A percentile compares a stretch with the other conserved stretches of the same genome.
phyloP scores from a whole-genome alignment of 352 stramenopile species.

The Pythium insidiosum region DNA sequence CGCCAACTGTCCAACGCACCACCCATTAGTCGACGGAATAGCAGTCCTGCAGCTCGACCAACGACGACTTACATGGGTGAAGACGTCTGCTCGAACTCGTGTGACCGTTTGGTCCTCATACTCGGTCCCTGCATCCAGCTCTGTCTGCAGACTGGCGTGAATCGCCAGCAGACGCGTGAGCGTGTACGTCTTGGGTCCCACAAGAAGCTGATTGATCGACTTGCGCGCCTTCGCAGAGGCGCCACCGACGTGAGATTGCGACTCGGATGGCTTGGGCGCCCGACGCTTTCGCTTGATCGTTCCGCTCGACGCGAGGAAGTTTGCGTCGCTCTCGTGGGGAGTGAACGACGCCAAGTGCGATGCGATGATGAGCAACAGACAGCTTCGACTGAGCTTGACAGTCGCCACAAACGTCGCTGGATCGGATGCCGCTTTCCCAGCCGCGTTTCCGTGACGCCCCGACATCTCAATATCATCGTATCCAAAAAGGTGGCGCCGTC shows the following conservation, averaged over 20 bases:
- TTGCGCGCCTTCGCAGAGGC: constrained; percentile 20
- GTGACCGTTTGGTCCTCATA: neutral
- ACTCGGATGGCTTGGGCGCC: constrained; percentile 18
- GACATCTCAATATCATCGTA: constrained; percentile 55
- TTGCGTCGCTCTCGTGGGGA: constrained; percentile 58
- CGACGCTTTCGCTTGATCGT: constrained; percentile 44
- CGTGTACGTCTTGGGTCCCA: constrained; percentile 69
- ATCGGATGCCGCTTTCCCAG: constrained; percentile 15
- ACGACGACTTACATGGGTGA: constrained; percentile 45
- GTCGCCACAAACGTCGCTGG: constrained; percentile 41
- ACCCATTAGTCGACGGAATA: too few species aligned
- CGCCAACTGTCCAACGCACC: constrained; percentile 31
- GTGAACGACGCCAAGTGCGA: constrained; percentile 77
- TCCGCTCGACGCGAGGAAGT: constrained; percentile 61
- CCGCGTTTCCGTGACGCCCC: too few species aligned
- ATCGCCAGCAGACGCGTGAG: constrained; percentile 70
- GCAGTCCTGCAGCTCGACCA: neutral
- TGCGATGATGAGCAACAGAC: constrained; percentile 62
- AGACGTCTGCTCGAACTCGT: constrained; percentile 57
- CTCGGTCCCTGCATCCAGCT: constrained; percentile 14
- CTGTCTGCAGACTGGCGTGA: constrained; percentile 57
- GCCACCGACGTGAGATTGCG: too few species aligned
- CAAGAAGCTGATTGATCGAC: constrained; percentile 26
- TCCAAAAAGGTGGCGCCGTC: constrained; percentile 50
- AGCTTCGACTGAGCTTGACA: constrained; percentile 52